Conservation (phyloP, 106 monocot species). For the Narthecium ossifragum region DNA sequence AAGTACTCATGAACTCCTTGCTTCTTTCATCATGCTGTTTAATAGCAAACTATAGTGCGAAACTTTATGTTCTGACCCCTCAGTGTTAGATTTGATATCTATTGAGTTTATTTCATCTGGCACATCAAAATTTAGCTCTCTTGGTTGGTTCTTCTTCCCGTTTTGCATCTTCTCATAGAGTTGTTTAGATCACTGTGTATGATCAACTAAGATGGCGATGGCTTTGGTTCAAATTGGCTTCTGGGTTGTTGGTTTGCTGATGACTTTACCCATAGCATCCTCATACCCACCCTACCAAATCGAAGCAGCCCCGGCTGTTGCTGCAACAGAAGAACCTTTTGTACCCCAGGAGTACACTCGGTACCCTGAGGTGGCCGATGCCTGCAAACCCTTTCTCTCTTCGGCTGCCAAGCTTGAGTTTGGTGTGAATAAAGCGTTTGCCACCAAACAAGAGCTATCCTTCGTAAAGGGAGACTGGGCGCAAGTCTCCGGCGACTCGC, state of each 20-base stretch:
- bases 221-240: background rate
- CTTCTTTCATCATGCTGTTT: no score
- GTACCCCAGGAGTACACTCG: constrained; percentile 30
- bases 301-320: background rate
- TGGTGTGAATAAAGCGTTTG: constrained; percentile 12
- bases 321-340: constrained; percentile 1
- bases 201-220: background rate
- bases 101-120: no score
- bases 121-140: no score
- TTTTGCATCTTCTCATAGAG: no score
- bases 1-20: no score
- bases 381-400: constrained; percentile 34
- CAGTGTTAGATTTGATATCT: no score
- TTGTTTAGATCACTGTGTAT: no score
- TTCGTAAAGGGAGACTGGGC: constrained; percentile 53
- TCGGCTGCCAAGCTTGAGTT: constrained; percentile 21
- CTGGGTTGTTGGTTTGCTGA: background rate
- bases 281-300: background rate
- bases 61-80: no score
- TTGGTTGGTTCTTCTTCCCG: no score
- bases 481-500: constrained; percentile 29
- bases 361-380: constrained; percentile 36
- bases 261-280: background rate
- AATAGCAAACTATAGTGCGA: no score
- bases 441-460: constrained; percentile 31